Percentiles rank a stretch among this genome's conserved stretches.
Conservation (phyloP, 805 yeast genomes). For the Starmerella roubikii region DNA sequence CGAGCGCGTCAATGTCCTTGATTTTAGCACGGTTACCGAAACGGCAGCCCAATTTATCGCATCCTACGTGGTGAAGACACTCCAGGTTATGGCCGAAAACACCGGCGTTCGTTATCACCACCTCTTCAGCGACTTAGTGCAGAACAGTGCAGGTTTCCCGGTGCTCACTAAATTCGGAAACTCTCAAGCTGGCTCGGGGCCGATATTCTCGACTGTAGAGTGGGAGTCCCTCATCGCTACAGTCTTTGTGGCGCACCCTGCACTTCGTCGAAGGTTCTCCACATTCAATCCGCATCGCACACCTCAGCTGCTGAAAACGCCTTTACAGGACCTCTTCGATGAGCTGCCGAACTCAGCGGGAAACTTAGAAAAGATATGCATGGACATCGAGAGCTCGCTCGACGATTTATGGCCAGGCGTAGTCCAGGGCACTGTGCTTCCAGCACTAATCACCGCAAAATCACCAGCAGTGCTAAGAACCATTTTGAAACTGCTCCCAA, state of each 20-base stretch:
- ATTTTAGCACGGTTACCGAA: slow-evolving; percentile 14
- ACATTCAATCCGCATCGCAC: neutral
- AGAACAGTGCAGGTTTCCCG: neutral
- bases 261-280: neutral
- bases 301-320: slow-evolving; percentile 23
- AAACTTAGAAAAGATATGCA: slow-evolving; percentile 10
- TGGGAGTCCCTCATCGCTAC: neutral
- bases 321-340: slow-evolving; percentile 39
- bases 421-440: slow-evolving; percentile 30
- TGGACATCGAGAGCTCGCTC: neutral
- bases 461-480: slow-evolving; percentile 20
- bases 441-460: slow-evolving; percentile 38
- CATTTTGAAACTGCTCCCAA: neutral
- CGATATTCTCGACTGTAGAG: neutral
- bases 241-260: neutral
- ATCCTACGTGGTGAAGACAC: slow-evolving; percentile 3
- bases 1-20: slow-evolving; percentile 49
- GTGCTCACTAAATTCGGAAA: neutral
- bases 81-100: slow-evolving; percentile 4
- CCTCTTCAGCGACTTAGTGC: neutral
- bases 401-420: slow-evolving; percentile 3
- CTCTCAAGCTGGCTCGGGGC: neutral
- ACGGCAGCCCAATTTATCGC: slow-evolving; percentile 7
- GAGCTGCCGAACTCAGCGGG: slow-evolving; percentile 14
- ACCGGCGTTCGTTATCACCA: slow-evolving; percentile 2